A percentile compares a stretch with the other conserved stretches of the same genome.
Conservation (phyloP, 176 grass and related monocot genomes). For the Cymbopogon citratus region DNA sequence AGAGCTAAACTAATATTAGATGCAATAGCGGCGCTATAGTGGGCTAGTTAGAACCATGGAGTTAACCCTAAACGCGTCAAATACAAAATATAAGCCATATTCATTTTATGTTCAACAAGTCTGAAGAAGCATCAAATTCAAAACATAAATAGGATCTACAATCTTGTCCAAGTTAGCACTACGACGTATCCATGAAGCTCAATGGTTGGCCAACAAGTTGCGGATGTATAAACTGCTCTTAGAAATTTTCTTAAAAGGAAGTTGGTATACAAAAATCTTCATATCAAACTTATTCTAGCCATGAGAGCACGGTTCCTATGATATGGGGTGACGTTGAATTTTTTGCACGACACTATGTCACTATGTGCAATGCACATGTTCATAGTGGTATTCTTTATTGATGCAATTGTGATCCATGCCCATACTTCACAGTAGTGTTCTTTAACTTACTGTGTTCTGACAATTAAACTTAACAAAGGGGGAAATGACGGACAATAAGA, state of each 20-base stretch:
- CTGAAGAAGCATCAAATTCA: background rate
- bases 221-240: background rate
- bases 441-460: background rate
- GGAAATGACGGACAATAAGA: background rate
- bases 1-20: background rate
- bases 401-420: background rate
- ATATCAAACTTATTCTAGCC: background rate
- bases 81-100: background rate
- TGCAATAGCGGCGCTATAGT: background rate
- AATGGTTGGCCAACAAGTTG: background rate
- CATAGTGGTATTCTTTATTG: conserved; percentile 10
- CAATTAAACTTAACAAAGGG: background rate
- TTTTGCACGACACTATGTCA: background rate
- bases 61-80: background rate
- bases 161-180: background rate
- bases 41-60: background rate
- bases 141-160: background rate
- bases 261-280: background rate
- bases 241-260: background rate
- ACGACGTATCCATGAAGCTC: conserved; percentile 3
- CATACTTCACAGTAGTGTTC: background rate
- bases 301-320: background rate
- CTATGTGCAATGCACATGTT: background rate
- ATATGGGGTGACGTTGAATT: background rate
- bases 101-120: background rate